A percentile compares a stretch with the other conserved stretches of the same genome.
Conservation (phyloP, 202 grass and related monocot species). For the Digitaria exilis region DNA sequence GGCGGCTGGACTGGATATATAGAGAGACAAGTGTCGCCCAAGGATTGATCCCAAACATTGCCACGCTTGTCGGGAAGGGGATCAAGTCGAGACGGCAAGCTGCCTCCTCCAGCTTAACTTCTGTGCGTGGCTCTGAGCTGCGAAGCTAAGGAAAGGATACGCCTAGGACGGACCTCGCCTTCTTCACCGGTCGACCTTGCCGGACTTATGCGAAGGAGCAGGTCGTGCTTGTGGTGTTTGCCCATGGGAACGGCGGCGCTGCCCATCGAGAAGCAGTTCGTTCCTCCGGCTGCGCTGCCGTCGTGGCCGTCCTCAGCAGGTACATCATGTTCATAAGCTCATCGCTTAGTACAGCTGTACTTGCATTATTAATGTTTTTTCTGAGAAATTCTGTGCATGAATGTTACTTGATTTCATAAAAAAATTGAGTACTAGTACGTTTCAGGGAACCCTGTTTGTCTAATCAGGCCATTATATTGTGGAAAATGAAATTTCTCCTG, state of each 20-base stretch:
- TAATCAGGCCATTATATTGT: not conserved
- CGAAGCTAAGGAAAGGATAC: not conserved
- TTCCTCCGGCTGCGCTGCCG: constrained; percentile 43
- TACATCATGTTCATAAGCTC: constrained; percentile 18
- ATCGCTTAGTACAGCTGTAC: not conserved
- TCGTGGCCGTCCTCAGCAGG: constrained; percentile 59
- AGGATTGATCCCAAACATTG: constrained; percentile 2
- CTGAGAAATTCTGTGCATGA: not conserved
- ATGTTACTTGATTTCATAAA: not conserved
- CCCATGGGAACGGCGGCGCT: constrained; percentile 37
- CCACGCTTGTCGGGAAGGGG: not conserved
- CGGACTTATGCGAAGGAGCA: constrained; percentile 26
- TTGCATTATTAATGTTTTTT: not conserved
- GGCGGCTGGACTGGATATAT: not conserved
- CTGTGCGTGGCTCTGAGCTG: not conserved
- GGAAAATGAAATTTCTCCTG: not conserved
- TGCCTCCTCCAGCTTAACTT: not conserved
- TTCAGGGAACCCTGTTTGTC: not conserved
- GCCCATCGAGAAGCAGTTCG: constrained; percentile 54
- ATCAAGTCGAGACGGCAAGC: not conserved
- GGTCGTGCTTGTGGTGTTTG: constrained; percentile 18
- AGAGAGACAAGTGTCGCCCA: constrained; percentile 29
- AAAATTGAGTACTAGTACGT: not conserved
- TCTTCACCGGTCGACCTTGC: not conserved
- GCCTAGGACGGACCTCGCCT: not conserved